Evolutionary conservation across 352 stramenopile genomes (phyloP).

Genomic region (Phytophthora brassicae): DNA sequence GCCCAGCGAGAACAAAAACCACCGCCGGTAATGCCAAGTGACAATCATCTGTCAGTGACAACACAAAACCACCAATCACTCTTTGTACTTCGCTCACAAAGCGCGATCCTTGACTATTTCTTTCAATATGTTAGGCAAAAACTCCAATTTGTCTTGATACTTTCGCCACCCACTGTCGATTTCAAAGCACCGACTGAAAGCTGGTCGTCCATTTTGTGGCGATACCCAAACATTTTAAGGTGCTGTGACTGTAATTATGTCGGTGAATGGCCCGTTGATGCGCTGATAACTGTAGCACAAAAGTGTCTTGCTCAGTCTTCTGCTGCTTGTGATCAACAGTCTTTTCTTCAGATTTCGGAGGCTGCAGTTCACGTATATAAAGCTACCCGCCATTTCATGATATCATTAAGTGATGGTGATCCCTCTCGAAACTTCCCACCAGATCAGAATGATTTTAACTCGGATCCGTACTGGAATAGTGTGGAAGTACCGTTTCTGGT

Average conservation of each 20-base stretch:
- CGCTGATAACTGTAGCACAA: constrained; percentile 43
- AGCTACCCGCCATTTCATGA: constrained; percentile 25
- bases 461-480: not conserved
- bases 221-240: constrained; percentile 47
- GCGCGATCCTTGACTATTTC: constrained; percentile 51
- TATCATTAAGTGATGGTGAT: not conserved
- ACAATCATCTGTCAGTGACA: not conserved
- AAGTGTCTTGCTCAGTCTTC: constrained; percentile 35
- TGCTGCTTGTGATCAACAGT: constrained; percentile 24
- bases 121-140: constrained; percentile 39
- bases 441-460: not conserved
- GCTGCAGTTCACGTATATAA: constrained; percentile 46
- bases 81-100: constrained; percentile 42
- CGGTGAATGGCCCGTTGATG: constrained; percentile 46
- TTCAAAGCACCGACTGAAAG: not conserved
- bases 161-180: constrained; percentile 21
- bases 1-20: constrained; percentile 17
- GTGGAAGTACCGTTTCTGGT: constrained; percentile 17
- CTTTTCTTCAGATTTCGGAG: constrained; percentile 38
- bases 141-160: constrained; percentile 58
- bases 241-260: constrained; percentile 42
- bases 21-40: not conserved
- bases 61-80: not conserved
- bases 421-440: too few species aligned
- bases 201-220: constrained; percentile 37